Base-by-base conservation (phyloP, 2,329 filamentous ascomycete genomes). In the Canariomyces notabilis region DNA sequence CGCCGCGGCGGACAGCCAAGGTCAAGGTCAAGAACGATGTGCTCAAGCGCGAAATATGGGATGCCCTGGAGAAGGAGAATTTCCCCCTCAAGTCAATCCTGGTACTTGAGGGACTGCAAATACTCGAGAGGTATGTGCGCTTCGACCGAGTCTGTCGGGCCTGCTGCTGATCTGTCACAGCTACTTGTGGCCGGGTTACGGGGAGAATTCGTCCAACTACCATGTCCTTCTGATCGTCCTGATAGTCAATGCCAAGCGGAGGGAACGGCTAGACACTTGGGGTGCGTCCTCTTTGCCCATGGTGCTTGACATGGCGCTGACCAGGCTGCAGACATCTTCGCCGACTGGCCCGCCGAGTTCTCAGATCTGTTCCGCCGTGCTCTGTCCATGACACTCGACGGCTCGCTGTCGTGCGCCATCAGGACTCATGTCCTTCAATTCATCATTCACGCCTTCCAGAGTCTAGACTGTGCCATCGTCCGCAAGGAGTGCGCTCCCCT, bases 401-500 rank as follows among this genome's bases (percentile, higher is more conserved):
- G 69, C 51, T 82, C 83, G 2, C 67, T 89, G 16, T 75, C 83
- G 18, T 69, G 77, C 31, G 70, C 74, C 21, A 77, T 95, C 44
- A 82, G 88, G 50, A 87, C 85, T 7, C 83, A 95, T 42, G 78
- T 97, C n/a, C 72, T 98, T 18, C 85, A 80, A 19, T 97, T 97
- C 66, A 76, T 97, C 52, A 94, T 95, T 41, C 81, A 84, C 55
- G 87, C 91, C 29, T 98, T 96, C 63, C 90, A 97, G 65, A 96
- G 89, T 37, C 75, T 98, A 23, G 94, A 98, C 64, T 90, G 83
- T 62, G 79, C 80, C 31, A 79, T 95, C 46, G 87, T 98, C 40
- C 83, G 93, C 52, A 97, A 96, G 65, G 93, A 98, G 72, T 97
- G 93, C 66, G 93, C 91, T 6, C 89, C 94, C 2, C 72, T 98